Evolutionary conservation across 345 rosid species (phyloP), one percentile per base, ranked within the genome.

Genomic region (Bruguiera parviflora): DNA sequence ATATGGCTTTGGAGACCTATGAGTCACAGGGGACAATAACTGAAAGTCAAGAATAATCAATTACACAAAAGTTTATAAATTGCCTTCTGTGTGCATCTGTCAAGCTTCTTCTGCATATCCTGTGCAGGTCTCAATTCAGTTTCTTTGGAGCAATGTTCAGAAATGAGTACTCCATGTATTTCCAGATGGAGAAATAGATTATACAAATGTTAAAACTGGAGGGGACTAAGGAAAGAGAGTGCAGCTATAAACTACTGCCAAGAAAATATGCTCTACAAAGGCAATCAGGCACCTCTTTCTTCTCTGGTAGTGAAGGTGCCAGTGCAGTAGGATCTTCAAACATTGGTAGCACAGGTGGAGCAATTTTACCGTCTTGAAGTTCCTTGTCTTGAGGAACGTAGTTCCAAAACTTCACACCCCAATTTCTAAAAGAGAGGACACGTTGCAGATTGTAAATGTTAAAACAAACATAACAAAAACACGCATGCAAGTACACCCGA

Each of bases 31-130:
- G 28, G 22, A 18, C 22, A 53, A 53, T 21, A 53, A 21, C 58
- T 21, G 28, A 53, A 9, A 53, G 27, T 25, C 11, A 21, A 53
- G 11, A 0, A 21, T 7, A 53, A 53, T 21, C 69, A 76, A 94
- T 85, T 78, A 90, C 98, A 89, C 88, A 90, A 83, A 68, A 95
- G 83, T 81, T 86, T 87, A 71, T 35, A 80, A 57, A 92, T 73
- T 39, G 98, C 96, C 78, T 90, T 92, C 59, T 87, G 94, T 6
- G 96, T 92, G 43, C 92, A 88, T 71, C 82, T 89, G 68, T 92
- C 98, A 11, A 95, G 98, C 90, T 92, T 95, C 88, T 88, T 94
- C 78, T 88, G 96, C 57, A 90, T 89, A 77, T 90, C 97, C 98
- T 92, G 55, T 93, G 80, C n/a, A 95, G 83, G 83, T 95, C 96